These are phyloP conservation scores for Cryphonectria carpinicola DNA, from an alignment of 2,329 filamentous ascomycete species.

Conservation along the genomic window DNA sequence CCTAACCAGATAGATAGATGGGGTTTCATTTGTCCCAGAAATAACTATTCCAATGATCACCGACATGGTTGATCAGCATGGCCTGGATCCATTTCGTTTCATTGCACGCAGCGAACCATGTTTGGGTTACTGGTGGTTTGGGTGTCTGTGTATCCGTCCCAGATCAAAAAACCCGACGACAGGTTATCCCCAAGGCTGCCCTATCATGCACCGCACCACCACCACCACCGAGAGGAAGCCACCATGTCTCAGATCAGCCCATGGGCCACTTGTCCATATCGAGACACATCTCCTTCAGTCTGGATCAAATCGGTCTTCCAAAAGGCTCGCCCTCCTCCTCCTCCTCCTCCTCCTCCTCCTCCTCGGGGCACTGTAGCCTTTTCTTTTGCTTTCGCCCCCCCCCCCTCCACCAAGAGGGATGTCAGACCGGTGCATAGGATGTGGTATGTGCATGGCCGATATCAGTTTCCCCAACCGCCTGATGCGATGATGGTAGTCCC, in stretches of 20 bases:
- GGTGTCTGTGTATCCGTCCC: background rate
- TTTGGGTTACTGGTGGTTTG: background rate
- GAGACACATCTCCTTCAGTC: background rate
- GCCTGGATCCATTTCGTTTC: background rate
- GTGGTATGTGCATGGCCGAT: background rate
- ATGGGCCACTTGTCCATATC: conserved; percentile 3
- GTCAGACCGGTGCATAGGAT: background rate
- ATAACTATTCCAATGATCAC: background rate
- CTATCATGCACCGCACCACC: background rate
- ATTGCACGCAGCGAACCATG: background rate
- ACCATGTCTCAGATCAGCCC: conserved; percentile 18
- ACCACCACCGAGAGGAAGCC: background rate
- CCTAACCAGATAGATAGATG: too few relatives aligned
- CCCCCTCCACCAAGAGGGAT: background rate
- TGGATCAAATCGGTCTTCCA: background rate
- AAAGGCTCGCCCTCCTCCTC: background rate
- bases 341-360: too few relatives aligned
- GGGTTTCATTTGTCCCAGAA: background rate
- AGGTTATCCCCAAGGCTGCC: background rate
- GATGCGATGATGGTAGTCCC: background rate
- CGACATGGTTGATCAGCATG: background rate
- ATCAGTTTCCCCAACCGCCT: background rate
- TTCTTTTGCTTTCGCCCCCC: background rate
- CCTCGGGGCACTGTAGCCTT: background rate
- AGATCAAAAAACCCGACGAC: background rate